Percentiles rank a stretch among this genome's conserved stretches.
Evolutionary conservation across 1,139 yeast species (phyloP).

Genomic region (Waltiozyma sp.): DNA sequence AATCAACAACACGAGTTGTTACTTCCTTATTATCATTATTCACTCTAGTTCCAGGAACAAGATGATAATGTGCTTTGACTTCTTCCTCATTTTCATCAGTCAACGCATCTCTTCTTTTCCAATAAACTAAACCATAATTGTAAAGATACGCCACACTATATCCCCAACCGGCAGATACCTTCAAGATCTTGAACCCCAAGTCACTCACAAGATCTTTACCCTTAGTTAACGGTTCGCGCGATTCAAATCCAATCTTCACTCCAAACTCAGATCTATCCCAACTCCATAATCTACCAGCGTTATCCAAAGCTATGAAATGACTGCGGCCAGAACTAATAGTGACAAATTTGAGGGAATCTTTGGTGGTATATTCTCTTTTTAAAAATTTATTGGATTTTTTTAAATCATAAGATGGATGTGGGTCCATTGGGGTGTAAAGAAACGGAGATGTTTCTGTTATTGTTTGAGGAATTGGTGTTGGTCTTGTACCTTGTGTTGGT

Average conservation of each 20-base stretch:
- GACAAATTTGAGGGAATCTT: constrained; percentile 24
- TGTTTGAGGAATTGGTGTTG: not conserved
- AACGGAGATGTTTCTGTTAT: not conserved
- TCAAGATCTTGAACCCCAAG: constrained; percentile 25
- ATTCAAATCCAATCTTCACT: constrained; percentile 31
- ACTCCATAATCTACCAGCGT: constrained; percentile 38
- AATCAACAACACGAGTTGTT: constrained; percentile 43
- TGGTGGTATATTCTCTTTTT: constrained; percentile 3
- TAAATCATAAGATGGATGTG: not conserved
- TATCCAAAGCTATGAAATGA: constrained; percentile 55
- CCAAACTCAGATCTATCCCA: constrained; percentile 55
- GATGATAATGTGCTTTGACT: constrained; percentile 29
- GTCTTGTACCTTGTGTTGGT: not conserved
- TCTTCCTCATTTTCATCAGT: constrained; percentile 11
- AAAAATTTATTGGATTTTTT: not conserved
- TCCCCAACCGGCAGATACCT: constrained; percentile 64
- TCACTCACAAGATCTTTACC: constrained; percentile 2
- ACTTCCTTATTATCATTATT: constrained; percentile 10
- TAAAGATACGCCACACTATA: constrained; percentile 41
- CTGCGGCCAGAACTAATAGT: constrained; percentile 55
- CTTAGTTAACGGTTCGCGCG: constrained; percentile 5
- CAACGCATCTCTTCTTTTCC: constrained; percentile 39
- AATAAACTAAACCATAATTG: constrained; percentile 45
- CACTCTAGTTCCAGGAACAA: constrained; percentile 30
- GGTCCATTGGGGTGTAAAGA: not conserved